A percentile compares a stretch with the other conserved stretches of the same genome.
These are phyloP conservation scores for Aspergillus sp. DNA, from an alignment of 2,329 filamentous ascomycete genomes.

Conservation along the genomic window DNA sequence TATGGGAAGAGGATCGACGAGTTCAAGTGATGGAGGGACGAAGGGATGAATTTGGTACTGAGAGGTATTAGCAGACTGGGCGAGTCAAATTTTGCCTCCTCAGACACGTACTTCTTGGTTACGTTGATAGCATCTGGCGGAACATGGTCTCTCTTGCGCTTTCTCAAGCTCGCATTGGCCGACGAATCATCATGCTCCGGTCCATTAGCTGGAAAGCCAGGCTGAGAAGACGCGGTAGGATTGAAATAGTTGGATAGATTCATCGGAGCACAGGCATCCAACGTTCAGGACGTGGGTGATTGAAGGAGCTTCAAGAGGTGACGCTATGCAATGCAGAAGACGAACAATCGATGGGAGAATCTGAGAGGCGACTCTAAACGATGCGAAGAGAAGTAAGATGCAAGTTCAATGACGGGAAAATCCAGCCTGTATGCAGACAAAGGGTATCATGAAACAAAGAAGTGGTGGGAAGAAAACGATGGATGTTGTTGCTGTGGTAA, in stretches of 20 bases:
- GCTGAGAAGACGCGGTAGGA: background rate
- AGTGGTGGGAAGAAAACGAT: too few relatives aligned
- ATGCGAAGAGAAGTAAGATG: too few relatives aligned
- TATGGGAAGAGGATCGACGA: conserved; percentile 14
- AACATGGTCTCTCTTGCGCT: conserved; percentile 24
- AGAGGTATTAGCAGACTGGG: background rate
- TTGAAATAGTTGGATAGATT: conserved; percentile 2
- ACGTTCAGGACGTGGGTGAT: background rate
- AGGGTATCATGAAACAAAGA: too few relatives aligned
- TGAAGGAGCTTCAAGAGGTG: background rate
- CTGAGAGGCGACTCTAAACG: too few relatives aligned
- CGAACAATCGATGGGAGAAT: too few relatives aligned
- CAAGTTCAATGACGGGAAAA: too few relatives aligned
- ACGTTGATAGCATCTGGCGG: conserved; percentile 13
- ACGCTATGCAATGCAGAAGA: too few relatives aligned
- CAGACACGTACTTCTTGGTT: conserved; percentile 1
- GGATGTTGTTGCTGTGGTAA: too few relatives aligned
- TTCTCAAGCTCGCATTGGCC: conserved; percentile 15
- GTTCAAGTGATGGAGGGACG: conserved; percentile 14
- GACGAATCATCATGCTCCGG: conserved; percentile 7
- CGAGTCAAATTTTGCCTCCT: background rate
- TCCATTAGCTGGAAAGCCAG: conserved; percentile 11
- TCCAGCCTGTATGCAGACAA: too few relatives aligned
- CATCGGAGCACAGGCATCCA: conserved; percentile 1
- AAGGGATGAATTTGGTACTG: conserved; percentile 12